Conservation (phyloP, 441 rosid genomes). For the Raphanus hybrid region DNA sequence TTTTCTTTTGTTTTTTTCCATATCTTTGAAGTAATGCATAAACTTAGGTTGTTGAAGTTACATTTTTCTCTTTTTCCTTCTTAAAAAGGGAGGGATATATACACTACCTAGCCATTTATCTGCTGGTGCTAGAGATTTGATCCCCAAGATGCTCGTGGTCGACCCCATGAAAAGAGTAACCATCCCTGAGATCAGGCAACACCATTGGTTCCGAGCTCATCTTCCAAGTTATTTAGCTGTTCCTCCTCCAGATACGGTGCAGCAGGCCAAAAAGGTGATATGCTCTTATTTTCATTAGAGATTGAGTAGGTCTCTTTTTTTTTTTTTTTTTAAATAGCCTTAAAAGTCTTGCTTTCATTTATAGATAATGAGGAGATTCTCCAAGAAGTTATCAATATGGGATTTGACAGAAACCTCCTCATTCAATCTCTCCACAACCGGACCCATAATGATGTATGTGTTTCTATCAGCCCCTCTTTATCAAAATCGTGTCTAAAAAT, state of each 20-base stretch:
- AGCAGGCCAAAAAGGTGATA: not conserved
- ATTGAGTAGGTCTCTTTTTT: not conserved
- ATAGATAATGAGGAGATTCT: constrained; percentile 97
- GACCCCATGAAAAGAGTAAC: constrained; percentile 1
- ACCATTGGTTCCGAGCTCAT: not conserved
- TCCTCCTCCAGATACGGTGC: constrained; percentile 6
- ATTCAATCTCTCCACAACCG: constrained; percentile 83
- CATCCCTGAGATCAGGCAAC: not conserved
- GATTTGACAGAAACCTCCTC: constrained; percentile 76
- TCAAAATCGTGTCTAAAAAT: not conserved
- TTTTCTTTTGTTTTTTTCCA: not conserved
- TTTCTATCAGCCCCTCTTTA: constrained; percentile 4
- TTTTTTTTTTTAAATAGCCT: not conserved
- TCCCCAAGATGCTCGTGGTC: not conserved
- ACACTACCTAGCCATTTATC: not conserved
- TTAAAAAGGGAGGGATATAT: not conserved
- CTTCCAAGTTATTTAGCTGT: not conserved
- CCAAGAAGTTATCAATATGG: constrained; percentile 85
- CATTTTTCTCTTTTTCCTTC: too few relatives aligned
- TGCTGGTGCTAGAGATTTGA: constrained; percentile 4
- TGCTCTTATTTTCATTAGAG: not conserved
- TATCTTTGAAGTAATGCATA: too few relatives aligned
- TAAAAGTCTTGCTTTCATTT: constrained; percentile 15
- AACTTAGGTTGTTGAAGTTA: too few relatives aligned
- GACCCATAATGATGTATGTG: constrained; percentile 74